Conservation (phyloP, 2,329 filamentous ascomycete species). For the Verticillium nonalfalfae region DNA sequence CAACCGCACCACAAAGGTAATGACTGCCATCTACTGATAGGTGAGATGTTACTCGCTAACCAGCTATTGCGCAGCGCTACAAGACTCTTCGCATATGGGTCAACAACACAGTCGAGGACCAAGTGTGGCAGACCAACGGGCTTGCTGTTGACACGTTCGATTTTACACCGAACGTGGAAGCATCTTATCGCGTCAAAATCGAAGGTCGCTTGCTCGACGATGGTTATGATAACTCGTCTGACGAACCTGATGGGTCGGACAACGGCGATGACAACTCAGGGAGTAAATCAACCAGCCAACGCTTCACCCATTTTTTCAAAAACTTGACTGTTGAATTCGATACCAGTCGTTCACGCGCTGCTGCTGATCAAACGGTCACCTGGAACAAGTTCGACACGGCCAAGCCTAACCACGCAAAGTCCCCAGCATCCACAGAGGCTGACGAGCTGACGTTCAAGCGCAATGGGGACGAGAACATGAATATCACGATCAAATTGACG, state of each 20-base stretch:
- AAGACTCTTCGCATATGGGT: conserved; percentile 90
- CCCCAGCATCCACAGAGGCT: conserved; percentile 51
- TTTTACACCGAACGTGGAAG: conserved; percentile 69
- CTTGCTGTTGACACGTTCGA: conserved; percentile 73
- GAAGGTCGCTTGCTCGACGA: conserved; percentile 79
- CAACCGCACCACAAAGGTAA: conserved; percentile 64
- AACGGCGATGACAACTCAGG: conserved; percentile 13
- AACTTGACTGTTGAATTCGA: conserved; percentile 72
- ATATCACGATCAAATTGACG: conserved; percentile 80
- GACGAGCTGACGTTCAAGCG: conserved; percentile 89
- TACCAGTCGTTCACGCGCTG: conserved; percentile 49
- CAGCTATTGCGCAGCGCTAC: conserved; percentile 47
- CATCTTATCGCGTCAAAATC: conserved; percentile 85
- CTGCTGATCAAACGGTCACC: conserved; percentile 57
- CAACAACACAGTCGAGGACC: conserved; percentile 88
- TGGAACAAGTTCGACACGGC: conserved; percentile 69
- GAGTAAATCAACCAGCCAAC: conserved; percentile 20
- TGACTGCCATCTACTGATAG: too few relatives aligned
- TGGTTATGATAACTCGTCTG: conserved; percentile 31
- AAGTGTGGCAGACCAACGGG: conserved; percentile 77
- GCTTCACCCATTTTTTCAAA: conserved; percentile 75
- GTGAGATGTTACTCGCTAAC: conserved; percentile 6
- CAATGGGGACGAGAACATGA: conserved; percentile 85
- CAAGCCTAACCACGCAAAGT: conserved; percentile 27
- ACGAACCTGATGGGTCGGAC: conserved; percentile 8